A percentile compares a stretch with the other conserved stretches of the same genome.
Conservation (phyloP, 192 early-diverging fungal species). For the Backusella tarrabulga region DNA sequence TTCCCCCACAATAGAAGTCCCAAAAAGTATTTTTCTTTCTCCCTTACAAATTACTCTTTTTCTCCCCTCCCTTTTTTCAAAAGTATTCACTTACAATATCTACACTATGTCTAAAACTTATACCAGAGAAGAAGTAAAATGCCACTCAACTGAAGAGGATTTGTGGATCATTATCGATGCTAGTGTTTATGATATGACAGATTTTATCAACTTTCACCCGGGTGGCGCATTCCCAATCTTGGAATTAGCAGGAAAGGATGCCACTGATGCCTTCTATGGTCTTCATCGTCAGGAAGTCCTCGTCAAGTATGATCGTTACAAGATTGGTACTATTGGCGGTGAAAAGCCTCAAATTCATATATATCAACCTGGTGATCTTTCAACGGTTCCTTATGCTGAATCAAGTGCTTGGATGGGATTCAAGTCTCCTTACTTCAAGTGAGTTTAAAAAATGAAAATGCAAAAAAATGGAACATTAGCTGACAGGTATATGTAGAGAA, state of each 20-base stretch:
- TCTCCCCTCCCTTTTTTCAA: background rate
- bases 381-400: constrained; percentile 71
- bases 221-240: constrained; percentile 62
- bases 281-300: constrained; percentile 53
- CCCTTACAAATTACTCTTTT: background rate
- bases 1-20: background rate
- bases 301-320: constrained; percentile 62
- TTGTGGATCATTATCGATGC: constrained; percentile 64
- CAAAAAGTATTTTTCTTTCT: background rate
- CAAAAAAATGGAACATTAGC: background rate
- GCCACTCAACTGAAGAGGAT: constrained; percentile 23
- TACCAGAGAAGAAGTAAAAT: constrained; percentile 31
- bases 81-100: background rate
- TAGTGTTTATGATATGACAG: constrained; percentile 59
- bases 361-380: constrained; percentile 63
- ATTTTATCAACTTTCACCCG: constrained; percentile 55
- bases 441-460: background rate
- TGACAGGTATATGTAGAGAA: constrained; percentile 43
- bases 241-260: constrained; percentile 79
- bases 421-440: constrained; percentile 35
- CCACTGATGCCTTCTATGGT: constrained; percentile 49
- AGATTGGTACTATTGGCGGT: constrained; percentile 64
- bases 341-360: constrained; percentile 27
- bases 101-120: background rate
- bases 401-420: constrained; percentile 57